Base-by-base conservation (phyloP, 805 yeast species). In the Hanseniaspora clermontiae region DNA sequence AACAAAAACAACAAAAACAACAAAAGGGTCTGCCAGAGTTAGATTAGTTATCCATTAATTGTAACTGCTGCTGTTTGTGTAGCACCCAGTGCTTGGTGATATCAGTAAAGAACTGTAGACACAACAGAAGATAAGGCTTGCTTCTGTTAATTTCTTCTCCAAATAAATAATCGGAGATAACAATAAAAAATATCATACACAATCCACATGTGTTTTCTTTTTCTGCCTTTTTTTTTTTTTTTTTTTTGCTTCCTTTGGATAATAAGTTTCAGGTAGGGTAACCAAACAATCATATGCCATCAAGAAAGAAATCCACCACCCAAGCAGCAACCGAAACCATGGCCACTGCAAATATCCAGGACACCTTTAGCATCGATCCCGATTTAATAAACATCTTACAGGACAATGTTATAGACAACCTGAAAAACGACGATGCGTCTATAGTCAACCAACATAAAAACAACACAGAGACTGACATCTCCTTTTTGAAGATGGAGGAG, bases 351-450 rank as follows among this genome's bases (percentile, higher is more conserved):
- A 27, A 34, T 7, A 4, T 12, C 10, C 10, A 11, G n/a, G 43
- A 53, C 8, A 53, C 46, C 2, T 53, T 53, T 27, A 53, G 40
- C 20, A 46, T 53, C 2, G 57, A 53, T 32, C 57, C 57, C 6
- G 51, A 53, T 6, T 19, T 53, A 11, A 53, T 53, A 14, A 31
- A 46, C 19, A 46, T 53, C 14, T n/a, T 51, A n/a, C 37, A 45
- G 14, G 31, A 46, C 17, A 46, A 46, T 12, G n/a, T 36, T 12
- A 46, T 46, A 10, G 49, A 46, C 19, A 34, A 20, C 29, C 10
- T 46, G 11, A 46, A 34, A 19, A 12, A 46, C 2, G 31, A 19
- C 10, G 17, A 32, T 20, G 29, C 34, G 11, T 17, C 27, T 5
- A 46, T 46, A 2, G 4, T 46, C 3, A 34, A 46, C 24, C 39